Conservation (phyloP, 164 flowering plant genomes). For the Sedum album region DNA sequence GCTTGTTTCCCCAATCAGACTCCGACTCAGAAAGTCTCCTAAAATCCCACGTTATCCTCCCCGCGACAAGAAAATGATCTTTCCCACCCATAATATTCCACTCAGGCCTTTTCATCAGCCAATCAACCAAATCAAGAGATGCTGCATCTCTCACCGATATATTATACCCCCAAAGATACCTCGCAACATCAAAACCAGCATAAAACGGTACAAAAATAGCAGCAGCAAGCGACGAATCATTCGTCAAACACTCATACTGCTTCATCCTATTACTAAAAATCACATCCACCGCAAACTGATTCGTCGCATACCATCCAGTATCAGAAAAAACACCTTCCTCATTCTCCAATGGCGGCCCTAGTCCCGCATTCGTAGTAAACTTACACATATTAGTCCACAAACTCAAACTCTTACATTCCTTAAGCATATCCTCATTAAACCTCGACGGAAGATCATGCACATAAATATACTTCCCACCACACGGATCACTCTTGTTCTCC, state of each 20-base stretch:
- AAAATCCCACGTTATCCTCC: constrained; percentile 92
- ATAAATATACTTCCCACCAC: constrained; percentile 91
- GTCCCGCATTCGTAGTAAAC: constrained; percentile 66
- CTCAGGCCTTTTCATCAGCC: constrained; percentile 78
- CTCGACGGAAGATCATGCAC: constrained; percentile 78
- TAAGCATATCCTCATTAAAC: constrained; percentile 87
- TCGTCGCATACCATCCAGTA: constrained; percentile 84
- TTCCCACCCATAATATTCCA: constrained; percentile 79
- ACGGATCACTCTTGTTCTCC: constrained; percentile 85
- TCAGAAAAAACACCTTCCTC: constrained; percentile 64
- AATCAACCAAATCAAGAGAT: constrained; percentile 62
- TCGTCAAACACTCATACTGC: constrained; percentile 82
- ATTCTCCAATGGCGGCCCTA: constrained; percentile 83
- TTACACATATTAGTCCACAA: constrained; percentile 90
- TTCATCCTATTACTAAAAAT: constrained; percentile 82
- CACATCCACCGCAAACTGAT: constrained; percentile 89
- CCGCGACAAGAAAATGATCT: constrained; percentile 90
- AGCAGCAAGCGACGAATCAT: constrained; percentile 80
- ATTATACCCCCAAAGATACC: constrained; percentile 82
- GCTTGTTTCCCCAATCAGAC: constrained; percentile 84
- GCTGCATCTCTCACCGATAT: constrained; percentile 69
- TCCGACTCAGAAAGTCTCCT: constrained; percentile 61
- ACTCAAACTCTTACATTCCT: constrained; percentile 61
- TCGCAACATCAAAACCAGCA: constrained; percentile 80
- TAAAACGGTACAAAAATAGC: constrained; percentile 94